Evolutionary conservation across 805 yeast genomes (phyloP), one percentile per base, ranked within the genome.

Genomic region (Cyberlindnera veronae): DNA sequence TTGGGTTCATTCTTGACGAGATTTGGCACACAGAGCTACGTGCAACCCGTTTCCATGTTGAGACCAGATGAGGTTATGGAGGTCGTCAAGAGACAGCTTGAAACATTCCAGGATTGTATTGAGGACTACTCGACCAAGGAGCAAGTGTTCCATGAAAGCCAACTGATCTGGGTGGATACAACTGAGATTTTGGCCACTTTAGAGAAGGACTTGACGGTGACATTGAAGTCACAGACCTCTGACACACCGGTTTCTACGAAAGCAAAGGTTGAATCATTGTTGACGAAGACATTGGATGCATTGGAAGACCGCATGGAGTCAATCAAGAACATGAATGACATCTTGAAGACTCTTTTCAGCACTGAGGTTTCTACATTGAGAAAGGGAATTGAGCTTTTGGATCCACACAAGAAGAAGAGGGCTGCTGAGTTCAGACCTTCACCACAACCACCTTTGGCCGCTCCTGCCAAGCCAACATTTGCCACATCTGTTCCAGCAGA

Each of bases 131-230:
- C 29, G 16, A 26, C 30, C 16, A 45, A 49, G 34, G 47, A 47
- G 12, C 29, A 30, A 3, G 41, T 38, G 8, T 49, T 30, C 20
- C 24, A 47, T 3, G 57, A 55, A 26, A 43, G 48, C n/a, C 17
- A 40, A 3, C 13, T 57, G 2, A 42, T 57, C 2, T 51, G 59
- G 58, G 46, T 42, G 14, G 51, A 46, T 10, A 34, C 46, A 1
- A 38, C 54, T 6, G 50, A 49, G 5, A 23, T 37, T 2, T 30
- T 57, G 10, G 42, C 47, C 3, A 35, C 39, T 13, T 32, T 55
- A n/a, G 60, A 57, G 32, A 27, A 28, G 6, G 44, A 46, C 18
- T 32, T 53, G 10, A 22, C 41, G 45, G 13, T 61, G 51, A 26
- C 51, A 2, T 28, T 48, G 37, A 41, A 38, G 12, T 33, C 46